phyloP scores from a whole-genome alignment of 805 yeast species.

The Grigorovia yakushimaensis region DNA sequence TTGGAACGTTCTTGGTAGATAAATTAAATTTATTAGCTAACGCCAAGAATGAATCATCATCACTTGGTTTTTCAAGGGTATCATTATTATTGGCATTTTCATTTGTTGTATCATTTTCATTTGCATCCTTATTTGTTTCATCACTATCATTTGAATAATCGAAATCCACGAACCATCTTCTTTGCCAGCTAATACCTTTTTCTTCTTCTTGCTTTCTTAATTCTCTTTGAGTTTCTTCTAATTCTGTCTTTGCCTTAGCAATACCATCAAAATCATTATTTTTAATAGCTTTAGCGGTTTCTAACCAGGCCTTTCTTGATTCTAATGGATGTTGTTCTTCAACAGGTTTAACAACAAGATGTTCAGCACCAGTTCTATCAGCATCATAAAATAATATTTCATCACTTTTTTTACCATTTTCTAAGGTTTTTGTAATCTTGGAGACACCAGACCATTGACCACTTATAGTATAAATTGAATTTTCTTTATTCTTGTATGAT shows the following conservation, averaged over 20 bases:
- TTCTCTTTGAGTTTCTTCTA: slow-evolving; percentile 84
- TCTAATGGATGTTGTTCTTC: slow-evolving; percentile 77
- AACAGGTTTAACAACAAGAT: slow-evolving; percentile 66
- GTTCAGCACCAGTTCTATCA: slow-evolving; percentile 40
- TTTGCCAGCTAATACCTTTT: slow-evolving; percentile 59
- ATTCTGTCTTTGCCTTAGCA: slow-evolving; percentile 60
- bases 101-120: neutral
- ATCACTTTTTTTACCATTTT: slow-evolving; percentile 6
- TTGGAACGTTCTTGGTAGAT: slow-evolving; percentile 56
- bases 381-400: slow-evolving; percentile 55
- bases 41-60: slow-evolving; percentile 33
- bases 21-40: slow-evolving; percentile 43
- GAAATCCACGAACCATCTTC: slow-evolving; percentile 68
- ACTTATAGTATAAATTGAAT: slow-evolving; percentile 66
- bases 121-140: slow-evolving; percentile 11
- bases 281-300: slow-evolving; percentile 81
- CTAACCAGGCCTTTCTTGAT: slow-evolving; percentile 84
- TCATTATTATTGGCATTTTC: slow-evolving; percentile 10
- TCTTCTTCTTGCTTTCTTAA: slow-evolving; percentile 66
- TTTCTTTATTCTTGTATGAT: slow-evolving; percentile 42
- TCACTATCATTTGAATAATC: slow-evolving; percentile 30
- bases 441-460: slow-evolving; percentile 93
- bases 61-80: slow-evolving; percentile 18
- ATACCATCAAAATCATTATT: slow-evolving; percentile 69
- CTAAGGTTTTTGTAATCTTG: slow-evolving; percentile 47